phyloP scores from a whole-genome alignment of 2,329 filamentous ascomycete species.

The Phoma sp. region DNA sequence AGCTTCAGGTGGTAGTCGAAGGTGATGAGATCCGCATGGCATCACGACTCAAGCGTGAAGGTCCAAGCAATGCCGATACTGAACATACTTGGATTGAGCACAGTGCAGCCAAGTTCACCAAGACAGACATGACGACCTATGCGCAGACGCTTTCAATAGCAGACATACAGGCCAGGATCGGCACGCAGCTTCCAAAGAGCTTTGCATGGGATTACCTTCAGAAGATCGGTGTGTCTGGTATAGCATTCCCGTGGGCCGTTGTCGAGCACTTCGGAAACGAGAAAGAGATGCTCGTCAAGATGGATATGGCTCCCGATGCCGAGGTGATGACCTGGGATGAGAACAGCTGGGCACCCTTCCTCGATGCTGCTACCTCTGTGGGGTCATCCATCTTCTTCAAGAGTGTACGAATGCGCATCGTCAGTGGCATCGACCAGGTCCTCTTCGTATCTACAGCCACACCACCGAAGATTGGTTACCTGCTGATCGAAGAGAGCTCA shows the following conservation, averaged over 20 bases:
- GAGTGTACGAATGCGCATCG: conserved; percentile 48
- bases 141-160: conserved; percentile 29
- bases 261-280: conserved; percentile 48
- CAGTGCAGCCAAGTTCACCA: conserved; percentile 27
- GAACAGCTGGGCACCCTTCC: conserved; percentile 48
- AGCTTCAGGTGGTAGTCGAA: conserved; percentile 48
- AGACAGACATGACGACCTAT: conserved; percentile 13
- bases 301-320: conserved; percentile 43
- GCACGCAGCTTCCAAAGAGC: conserved; percentile 30
- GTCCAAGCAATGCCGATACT: not conserved
- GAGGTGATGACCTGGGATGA: conserved; percentile 32
- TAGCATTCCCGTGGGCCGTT: conserved; percentile 53
- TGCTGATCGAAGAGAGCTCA: conserved; percentile 41
- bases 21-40: conserved; percentile 40
- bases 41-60: conserved; percentile 37
- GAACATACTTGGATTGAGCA: conserved; percentile 45
- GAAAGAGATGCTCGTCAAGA: conserved; percentile 51
- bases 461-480: conserved; percentile 44
- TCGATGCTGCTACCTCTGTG: conserved; percentile 53
- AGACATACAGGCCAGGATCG: conserved; percentile 35
- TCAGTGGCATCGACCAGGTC: conserved; percentile 40
- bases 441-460: conserved; percentile 23
- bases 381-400: conserved; percentile 51
- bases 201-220: conserved; percentile 50
- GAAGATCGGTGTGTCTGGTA: conserved; percentile 49